These are phyloP conservation scores for Eimeria necatrix DNA, from an alignment of 169 alveolate genomes.

Conservation along the genomic window DNA sequence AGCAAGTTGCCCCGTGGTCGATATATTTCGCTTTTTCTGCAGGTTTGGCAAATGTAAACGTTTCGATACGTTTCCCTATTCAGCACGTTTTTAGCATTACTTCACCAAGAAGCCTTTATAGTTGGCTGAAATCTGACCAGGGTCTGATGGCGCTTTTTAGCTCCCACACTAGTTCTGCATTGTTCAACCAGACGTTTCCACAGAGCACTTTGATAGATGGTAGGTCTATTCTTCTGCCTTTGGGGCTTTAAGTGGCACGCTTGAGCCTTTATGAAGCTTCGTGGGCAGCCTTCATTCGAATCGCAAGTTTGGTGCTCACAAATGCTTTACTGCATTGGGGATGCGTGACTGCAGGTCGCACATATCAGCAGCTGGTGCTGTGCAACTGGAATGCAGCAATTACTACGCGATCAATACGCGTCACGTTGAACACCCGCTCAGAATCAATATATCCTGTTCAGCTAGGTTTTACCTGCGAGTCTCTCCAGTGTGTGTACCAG, in stretches of 20 bases:
- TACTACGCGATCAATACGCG: slow-evolving; percentile 37
- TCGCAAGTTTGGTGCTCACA: neutral
- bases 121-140: slow-evolving; percentile 15
- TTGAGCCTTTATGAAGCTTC: neutral
- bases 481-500: slow-evolving; percentile 53
- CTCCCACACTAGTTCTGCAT: neutral
- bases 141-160: slow-evolving; percentile 34
- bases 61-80: neutral
- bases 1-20: too few relatives aligned
- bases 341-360: neutral
- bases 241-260: neutral
- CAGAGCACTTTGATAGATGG: neutral
- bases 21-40: neutral
- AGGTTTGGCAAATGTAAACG: neutral
- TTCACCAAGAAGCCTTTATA: neutral
- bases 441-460: slow-evolving; percentile 5
- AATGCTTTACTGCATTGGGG: neutral
- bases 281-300: neutral
- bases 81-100: slow-evolving; percentile 26
- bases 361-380: slow-evolving; percentile 52
- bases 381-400: slow-evolving; percentile 28
- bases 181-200: neutral
- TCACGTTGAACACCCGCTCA: neutral
- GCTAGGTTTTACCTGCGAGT: slow-evolving; percentile 47
- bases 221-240: neutral